phyloP scores from a whole-genome alignment of 345 rosid species.

The Pistacia vera region DNA sequence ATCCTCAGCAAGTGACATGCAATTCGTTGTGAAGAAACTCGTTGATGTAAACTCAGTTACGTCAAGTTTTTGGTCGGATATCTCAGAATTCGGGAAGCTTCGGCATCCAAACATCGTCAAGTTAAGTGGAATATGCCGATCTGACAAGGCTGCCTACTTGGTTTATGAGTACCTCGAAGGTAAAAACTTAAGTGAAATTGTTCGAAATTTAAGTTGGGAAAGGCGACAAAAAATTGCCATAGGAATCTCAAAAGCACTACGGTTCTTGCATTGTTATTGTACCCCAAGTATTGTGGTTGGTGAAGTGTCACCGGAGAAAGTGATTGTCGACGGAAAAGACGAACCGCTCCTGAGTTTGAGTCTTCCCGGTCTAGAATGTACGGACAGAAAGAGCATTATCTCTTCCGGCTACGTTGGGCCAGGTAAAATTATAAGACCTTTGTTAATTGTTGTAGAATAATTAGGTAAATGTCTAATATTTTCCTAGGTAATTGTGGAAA shows the following conservation, averaged over 20 bases:
- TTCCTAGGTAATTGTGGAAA: not conserved
- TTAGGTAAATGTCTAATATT: not conserved
- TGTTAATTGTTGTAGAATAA: too few relatives aligned
- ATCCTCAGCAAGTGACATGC: constrained; percentile 31
- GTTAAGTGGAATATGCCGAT: constrained; percentile 52
- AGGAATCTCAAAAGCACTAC: constrained; percentile 64
- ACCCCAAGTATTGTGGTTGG: constrained; percentile 39
- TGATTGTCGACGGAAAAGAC: constrained; percentile 51
- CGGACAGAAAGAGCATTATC: constrained; percentile 37
- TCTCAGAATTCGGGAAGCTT: constrained; percentile 39
- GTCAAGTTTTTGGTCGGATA: constrained; percentile 38
- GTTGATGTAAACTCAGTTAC: constrained; percentile 30
- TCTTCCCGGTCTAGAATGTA: constrained; percentile 34
- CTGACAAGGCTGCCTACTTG: constrained; percentile 51
- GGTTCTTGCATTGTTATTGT: constrained; percentile 55
- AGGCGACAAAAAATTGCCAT: constrained; percentile 53
- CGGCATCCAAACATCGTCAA: constrained; percentile 63
- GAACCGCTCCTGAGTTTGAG: constrained; percentile 52
- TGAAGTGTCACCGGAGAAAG: constrained; percentile 54
- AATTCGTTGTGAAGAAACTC: constrained; percentile 51
- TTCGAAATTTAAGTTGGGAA: constrained; percentile 61
- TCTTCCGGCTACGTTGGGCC: constrained; percentile 59
- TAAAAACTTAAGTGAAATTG: constrained; percentile 45
- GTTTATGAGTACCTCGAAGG: constrained; percentile 62
- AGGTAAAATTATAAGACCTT: constrained; percentile 40